These are phyloP conservation scores for Fonsecaea pedrosoi DNA, from an alignment of 2,329 filamentous ascomycete species.

Conservation along the genomic window DNA sequence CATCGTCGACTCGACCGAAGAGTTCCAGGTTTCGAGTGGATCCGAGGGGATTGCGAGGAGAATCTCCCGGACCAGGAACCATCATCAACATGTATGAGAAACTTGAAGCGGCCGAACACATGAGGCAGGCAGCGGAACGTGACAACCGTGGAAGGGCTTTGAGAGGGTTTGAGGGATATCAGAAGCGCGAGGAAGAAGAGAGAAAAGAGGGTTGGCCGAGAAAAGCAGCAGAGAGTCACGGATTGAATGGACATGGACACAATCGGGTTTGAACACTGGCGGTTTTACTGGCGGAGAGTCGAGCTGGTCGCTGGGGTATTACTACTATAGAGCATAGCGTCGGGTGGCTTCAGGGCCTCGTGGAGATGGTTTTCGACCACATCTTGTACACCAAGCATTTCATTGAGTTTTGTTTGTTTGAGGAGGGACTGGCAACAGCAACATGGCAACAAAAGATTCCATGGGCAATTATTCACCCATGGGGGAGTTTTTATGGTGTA, in stretches of 20 bases:
- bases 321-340: conserved; percentile 2
- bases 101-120: not conserved
- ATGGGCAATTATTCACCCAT: not conserved
- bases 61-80: conserved; percentile 34
- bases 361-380: not conserved
- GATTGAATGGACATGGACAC: not conserved
- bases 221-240: not conserved
- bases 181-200: conserved; percentile 1
- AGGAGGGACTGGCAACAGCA: no score
- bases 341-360: not conserved
- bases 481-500: not conserved
- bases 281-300: not conserved
- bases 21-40: conserved; percentile 33
- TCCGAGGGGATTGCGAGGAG: conserved; percentile 30
- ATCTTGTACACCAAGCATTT: not conserved
- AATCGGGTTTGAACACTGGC: not conserved
- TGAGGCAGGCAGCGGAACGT: conserved; percentile 15
- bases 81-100: conserved; percentile 34
- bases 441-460: not conserved
- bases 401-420: not conserved
- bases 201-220: not conserved
- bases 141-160: not conserved
- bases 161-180: conserved; percentile 9
- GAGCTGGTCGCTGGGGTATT: not conserved
- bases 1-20: conserved; percentile 27